Conservation (phyloP, 495 filamentous ascomycete species). For the Aspergillus nanangensis region DNA sequence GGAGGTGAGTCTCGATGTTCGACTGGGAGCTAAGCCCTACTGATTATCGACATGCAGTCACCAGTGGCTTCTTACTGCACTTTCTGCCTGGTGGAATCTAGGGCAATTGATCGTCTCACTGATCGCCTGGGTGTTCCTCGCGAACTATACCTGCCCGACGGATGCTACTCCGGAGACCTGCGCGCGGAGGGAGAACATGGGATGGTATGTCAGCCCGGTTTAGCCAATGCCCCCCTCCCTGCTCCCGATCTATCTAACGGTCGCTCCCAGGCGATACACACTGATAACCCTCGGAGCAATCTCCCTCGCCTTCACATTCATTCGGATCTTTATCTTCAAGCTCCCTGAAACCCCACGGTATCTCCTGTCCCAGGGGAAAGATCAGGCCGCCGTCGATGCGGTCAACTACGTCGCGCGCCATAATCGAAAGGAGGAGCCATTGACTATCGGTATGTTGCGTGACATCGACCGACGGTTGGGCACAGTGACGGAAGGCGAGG, state of each 20-base stretch:
- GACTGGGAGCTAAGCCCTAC: too few relatives aligned
- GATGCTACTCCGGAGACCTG: constrained; percentile 23
- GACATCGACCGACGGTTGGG: constrained; percentile 24
- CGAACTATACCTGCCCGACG: constrained; percentile 28
- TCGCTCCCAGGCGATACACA: constrained; percentile 23
- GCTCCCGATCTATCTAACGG: neutral
- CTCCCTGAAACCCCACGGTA: constrained; percentile 29
- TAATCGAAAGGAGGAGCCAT: constrained; percentile 22
- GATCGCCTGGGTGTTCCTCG: constrained; percentile 29
- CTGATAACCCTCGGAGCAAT: constrained; percentile 26
- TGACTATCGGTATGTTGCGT: constrained; percentile 26
- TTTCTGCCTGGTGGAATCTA: constrained; percentile 33
- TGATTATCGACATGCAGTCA: too few relatives aligned
- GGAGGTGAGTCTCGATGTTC: constrained; percentile 8
- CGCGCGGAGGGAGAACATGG: constrained; percentile 25
- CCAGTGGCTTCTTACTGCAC: constrained; percentile 26
- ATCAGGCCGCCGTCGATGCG: constrained; percentile 25
- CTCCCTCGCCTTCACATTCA: constrained; percentile 23
- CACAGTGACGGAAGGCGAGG: neutral
- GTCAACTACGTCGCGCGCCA: constrained; percentile 27
- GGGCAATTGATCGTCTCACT: constrained; percentile 28
- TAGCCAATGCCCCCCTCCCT: too few relatives aligned
- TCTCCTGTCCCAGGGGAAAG: constrained; percentile 27
- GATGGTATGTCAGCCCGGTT: constrained; percentile 17
- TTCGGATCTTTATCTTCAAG: constrained; percentile 29